Evolutionary conservation across 495 filamentous ascomycete species (phyloP), one percentile per base, ranked within the genome.

Genomic region (Apiosordaria backusii): DNA sequence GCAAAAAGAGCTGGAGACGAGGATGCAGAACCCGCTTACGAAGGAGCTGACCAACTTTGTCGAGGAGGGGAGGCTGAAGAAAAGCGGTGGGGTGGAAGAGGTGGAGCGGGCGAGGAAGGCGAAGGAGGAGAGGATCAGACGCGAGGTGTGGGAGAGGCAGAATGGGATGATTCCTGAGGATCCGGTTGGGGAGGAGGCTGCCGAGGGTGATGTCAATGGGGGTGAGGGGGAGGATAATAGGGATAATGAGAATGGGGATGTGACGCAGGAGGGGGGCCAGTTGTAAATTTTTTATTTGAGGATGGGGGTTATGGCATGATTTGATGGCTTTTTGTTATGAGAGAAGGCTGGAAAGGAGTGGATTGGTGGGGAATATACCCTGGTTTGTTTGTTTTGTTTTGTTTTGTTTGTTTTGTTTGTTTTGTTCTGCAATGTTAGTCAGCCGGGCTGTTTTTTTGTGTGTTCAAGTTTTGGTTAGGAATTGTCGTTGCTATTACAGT

Each of bases 71-170:
- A 92, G 89, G 75, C 75, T 99, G 68, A 98, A 97, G 87, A 97
- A 97, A 84, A 90, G 88, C 59, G 95, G 95, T 27, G 95, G 95
- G 1, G 86, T 96, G 10, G 96, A 98, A 78, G 95, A 99, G 79
- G 88, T 91, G 7, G 96, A 99, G 79, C 81, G 96, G 53, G 83
- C 92, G 55, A 82, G 96, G 64, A 89, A 87, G 70, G 86, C 86
- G 22, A 96, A 93, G 76, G 95, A 99, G 71, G 96, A 98, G 65
- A 85, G 87, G 73, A 91, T 92, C 59, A 82, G 94, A 65, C 87
- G 86, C 71, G 93, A 97, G 73, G 89, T 93, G 10, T 96, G 89
- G 89, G 91, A 93, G 69, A 78, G 85, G 60, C 83, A 89, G 78
- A 83, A 85, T 67, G 83, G 82, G 1, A 78, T 83, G 7, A 60